Evolutionary conservation across 257 asterid species (phyloP), one percentile per base, ranked within the genome.

Genomic region (Nicotiana otophora): DNA sequence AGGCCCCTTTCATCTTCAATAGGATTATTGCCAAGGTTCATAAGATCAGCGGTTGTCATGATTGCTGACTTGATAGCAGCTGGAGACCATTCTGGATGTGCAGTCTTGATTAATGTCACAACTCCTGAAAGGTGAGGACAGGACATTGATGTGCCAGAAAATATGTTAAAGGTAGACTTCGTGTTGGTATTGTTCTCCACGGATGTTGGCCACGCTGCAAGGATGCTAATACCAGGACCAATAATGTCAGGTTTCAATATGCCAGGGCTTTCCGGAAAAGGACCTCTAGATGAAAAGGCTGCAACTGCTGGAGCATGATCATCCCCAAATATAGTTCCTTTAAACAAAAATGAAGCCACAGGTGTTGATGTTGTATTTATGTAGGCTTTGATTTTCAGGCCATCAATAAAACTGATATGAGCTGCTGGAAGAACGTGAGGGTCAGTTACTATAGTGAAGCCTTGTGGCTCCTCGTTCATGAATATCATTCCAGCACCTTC

Each of bases 101-200:
- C 69, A n/a, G 67, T 78, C 82, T 85, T 88, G 12, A 89, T 60
- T 66, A 86, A 39, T 7, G 87, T 85, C 1, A 68, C 87, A 3
- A 88, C 39, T 46, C 92, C 88, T 5, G 87, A 85, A 2, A 86
- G 88, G 81, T 88, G 92, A 7, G 88, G 90, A 62, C 90, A 85
- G 7, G 91, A 26, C 89, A 89, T 82, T 3, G 90, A 89, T 4
- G 91, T 89, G 14, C 90, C 91, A 0, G 88, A 86, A 1, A 84
- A 3, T 11, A 84, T 26, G 68, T 82, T 84, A 57, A 86, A 89
- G 15, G 55, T 78, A 1, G 82, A 46, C 14, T 77, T 55, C 23
- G 23, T 17, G 61, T 58, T 28, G 23, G 65, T 68, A n/a, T 26
- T 11, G 64, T 84, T 74, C 17, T 61, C 84, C 4, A 70, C 61